phyloP scores from a whole-genome alignment of 1,284 basidiomycete genomes.

The Amylostereum chailletii region DNA sequence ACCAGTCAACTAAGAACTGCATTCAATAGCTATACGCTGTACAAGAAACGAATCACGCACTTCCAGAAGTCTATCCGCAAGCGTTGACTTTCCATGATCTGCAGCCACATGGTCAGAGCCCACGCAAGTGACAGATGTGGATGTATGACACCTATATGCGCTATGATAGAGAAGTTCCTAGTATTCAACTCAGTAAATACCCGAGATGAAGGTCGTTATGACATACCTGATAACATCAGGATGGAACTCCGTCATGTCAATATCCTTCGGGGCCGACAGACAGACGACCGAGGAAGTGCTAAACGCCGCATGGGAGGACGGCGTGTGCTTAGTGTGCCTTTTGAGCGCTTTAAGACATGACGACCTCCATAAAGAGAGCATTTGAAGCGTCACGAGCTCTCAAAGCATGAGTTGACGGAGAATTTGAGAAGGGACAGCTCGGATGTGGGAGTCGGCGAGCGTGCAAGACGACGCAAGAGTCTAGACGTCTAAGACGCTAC shows the following conservation, averaged over 20 bases:
- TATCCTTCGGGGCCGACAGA: constrained; percentile 19
- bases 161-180: constrained; percentile 92
- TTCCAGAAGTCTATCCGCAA: constrained; percentile 81
- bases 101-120: neutral
- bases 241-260: constrained; percentile 64
- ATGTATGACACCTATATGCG: constrained; percentile 65
- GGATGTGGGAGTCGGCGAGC: neutral
- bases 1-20: constrained; percentile 61
- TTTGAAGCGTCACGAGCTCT: too few relatives aligned
- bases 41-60: constrained; percentile 24
- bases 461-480: neutral
- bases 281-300: constrained; percentile 22
- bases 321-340: neutral
- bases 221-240: constrained; percentile 70
- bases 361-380: too few relatives aligned
- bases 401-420: too few relatives aligned
- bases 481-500: too few relatives aligned
- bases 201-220: neutral
- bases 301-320: constrained; percentile 16
- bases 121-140: neutral
- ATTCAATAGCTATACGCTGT: constrained; percentile 8
- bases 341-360: neutral
- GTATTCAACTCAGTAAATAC: constrained; percentile 1
- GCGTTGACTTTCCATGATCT: constrained; percentile 91
- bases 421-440: too few relatives aligned